Base-by-base conservation (phyloP, 495 filamentous ascomycete genomes). In the Parachaetomium inaequale region DNA sequence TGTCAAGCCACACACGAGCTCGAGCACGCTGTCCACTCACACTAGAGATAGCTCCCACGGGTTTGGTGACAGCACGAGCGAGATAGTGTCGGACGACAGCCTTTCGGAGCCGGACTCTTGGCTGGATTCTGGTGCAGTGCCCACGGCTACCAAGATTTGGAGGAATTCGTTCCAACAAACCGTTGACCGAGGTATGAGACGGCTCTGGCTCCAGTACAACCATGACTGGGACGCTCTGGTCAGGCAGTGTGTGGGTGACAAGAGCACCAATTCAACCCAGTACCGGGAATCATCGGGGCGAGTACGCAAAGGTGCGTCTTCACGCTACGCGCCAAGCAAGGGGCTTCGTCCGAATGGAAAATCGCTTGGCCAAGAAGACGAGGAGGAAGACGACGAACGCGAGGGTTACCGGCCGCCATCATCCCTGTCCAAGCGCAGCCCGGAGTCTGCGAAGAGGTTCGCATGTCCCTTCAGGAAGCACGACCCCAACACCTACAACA, bases 381-480 rank as follows among this genome's bases (percentile, higher is more conserved):
- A 65, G 14, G 66, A 71, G 0, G 68, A 72, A 1, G 66, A 69
- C 3, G 70, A 69, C 1, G 70, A 71, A 2, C 54, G 40, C 2
- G 66, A 72, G 12, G 42, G 49, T 6, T 52, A 63, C 14, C 66
- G 60, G 2, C 63, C 58, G 1, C 38, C 51, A 2, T 65, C 66
- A 2, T 65, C 68, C 3, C 29, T 57, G 25, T 66, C 68, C 14
- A 72, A 64, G 46, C 34, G 31, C 7, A 63, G 58, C 21, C 43
- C 64, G 0, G 38, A 12, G 4, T 19, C 61, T 2, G 7, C 45
- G 0, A 71, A 68, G 47, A 60, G 50, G 36, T 71, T 69, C 38
- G 70, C 68, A 4, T 73, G 70, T 38, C 70, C 68, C 10, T 73
- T 63, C 29, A 65, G 69, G 2, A 73, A 73, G 28, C 69, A 70